Evolutionary conservation across 2,329 filamentous ascomycete species (phyloP), one percentile per base, ranked within the genome.

Genomic region (Bertia moriformis): DNA sequence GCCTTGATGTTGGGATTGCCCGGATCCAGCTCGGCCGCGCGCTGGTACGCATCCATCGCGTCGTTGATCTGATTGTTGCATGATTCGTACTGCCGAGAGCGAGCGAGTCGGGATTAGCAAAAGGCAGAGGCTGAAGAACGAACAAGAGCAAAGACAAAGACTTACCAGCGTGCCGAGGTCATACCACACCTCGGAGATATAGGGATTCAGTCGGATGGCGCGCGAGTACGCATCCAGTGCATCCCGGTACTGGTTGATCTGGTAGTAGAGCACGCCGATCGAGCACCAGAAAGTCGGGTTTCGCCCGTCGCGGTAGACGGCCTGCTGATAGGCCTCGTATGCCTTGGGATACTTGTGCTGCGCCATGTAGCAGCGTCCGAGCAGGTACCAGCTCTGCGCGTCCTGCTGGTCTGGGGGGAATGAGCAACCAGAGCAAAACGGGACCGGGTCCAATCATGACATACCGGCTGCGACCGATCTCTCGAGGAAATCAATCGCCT

Each of bases 211-310:
- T 40, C 91, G 82, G 51, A 96, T 98, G 37, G 91, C 91, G 43
- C 91, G 83, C 44, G 88, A 95, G 61, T 96, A 98, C 29, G 91
- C 91, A 64, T 98, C 91, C 39, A 98, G 73, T 3, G 91, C 91
- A 66, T 98, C 91, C 42, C 91, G 80, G 62, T 98, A 98, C 64
- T 98, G 91, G 61, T 96, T 98, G 66, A 98, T 98, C 62, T 96
- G 91, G 63, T 96, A 98, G 60, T 98, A 98, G 43, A 98, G 71
- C 14, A 98, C 91, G 56, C 91, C 91, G 54, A 98, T 98, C 7
- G 89, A 96, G 66, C 91, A 96, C 91, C 91, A 98, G 66, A 96
- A 98, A 2, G 91, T 96, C 14, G 91, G 91, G 57, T 96, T 96
- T 49, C 91, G 82, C 20, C 91, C 91, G 56, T 98, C 91, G 41